phyloP scores from a whole-genome alignment of 371 early-diverging fungal genomes.

The Mucor ambiguus region DNA sequence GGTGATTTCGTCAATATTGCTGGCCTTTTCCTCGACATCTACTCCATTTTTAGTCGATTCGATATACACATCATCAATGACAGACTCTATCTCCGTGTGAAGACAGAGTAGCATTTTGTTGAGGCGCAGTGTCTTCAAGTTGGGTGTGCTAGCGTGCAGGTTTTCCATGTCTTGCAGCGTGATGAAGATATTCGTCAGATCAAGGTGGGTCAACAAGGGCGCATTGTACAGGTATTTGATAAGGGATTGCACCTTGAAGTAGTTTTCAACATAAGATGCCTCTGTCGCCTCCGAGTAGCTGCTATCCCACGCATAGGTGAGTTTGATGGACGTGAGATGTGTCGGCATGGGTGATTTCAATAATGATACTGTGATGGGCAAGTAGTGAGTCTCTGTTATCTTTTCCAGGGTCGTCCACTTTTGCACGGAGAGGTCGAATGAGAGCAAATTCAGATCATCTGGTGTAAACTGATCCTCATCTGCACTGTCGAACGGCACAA shows the following conservation, averaged over 20 bases:
- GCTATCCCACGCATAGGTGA: neutral
- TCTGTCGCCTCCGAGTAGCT: neutral
- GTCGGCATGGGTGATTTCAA: neutral
- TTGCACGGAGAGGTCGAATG: neutral
- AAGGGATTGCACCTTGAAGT: neutral
- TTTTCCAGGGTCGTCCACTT: neutral
- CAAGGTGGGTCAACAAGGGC: neutral
- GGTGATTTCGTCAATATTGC: neutral
- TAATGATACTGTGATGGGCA: neutral
- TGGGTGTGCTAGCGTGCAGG: neutral
- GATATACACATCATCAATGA: neutral
- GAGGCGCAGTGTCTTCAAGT: neutral
- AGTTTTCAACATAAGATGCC: neutral
- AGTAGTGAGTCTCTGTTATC: neutral
- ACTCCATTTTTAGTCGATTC: neutral
- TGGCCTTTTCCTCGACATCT: neutral
- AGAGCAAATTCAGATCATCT: neutral
- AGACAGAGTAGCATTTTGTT: neutral
- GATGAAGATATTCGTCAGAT: neutral
- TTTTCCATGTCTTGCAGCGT: neutral
- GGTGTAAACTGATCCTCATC: neutral
- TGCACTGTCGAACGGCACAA: neutral
- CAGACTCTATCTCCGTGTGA: neutral
- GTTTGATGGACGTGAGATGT: neutral
- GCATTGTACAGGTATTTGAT: conserved; percentile 2